These are phyloP conservation scores for Globisporangium uncinulatum DNA, from an alignment of 352 stramenopile species.

Conservation along the genomic window DNA sequence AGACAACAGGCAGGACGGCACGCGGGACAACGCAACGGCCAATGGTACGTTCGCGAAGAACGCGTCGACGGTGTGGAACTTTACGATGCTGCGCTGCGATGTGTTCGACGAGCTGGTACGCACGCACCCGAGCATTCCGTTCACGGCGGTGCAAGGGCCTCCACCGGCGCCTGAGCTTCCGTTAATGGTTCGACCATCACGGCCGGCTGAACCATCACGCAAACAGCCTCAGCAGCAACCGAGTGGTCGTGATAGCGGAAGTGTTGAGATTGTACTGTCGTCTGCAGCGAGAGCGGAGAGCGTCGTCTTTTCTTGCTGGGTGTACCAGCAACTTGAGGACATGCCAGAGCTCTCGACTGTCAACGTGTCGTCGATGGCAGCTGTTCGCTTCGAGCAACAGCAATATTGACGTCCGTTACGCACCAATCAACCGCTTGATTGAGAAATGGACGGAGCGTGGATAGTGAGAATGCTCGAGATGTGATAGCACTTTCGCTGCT, in stretches of 20 bases:
- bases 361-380: neutral
- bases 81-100: constrained; percentile 14
- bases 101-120: constrained; percentile 4
- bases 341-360: neutral
- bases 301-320: constrained; percentile 14
- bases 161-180: neutral
- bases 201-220: too few relatives aligned
- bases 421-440: neutral
- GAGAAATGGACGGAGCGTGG: neutral
- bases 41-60: constrained; percentile 1
- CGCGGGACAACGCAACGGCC: neutral
- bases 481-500: too few relatives aligned
- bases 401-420: neutral
- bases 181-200: constrained; percentile 1
- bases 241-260: neutral
- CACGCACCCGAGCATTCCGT: neutral
- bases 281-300: neutral
- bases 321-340: constrained; percentile 13
- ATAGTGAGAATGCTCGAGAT: too few relatives aligned
- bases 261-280: too few relatives aligned
- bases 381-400: constrained; percentile 5
- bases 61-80: constrained; percentile 12
- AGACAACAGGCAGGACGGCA: neutral
- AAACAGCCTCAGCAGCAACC: neutral
- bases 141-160: neutral